phyloP scores from a whole-genome alignment of 1,284 basidiomycete genomes.

The Ustilago curta region DNA sequence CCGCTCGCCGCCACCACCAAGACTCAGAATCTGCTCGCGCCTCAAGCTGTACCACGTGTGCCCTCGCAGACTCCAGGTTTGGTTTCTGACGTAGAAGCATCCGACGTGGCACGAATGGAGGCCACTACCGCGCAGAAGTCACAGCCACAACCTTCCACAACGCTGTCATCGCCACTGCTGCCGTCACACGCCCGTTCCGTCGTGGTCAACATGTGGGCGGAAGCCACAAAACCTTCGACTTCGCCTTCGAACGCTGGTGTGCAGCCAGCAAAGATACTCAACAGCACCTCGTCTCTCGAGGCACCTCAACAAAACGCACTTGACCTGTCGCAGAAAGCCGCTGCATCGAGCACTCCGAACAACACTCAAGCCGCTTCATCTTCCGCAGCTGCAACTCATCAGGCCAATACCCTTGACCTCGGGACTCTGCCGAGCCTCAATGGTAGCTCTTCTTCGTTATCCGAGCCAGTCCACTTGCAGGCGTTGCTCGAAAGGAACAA shows the following conservation, averaged over 20 bases:
- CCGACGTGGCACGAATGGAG: neutral
- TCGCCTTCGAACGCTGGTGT: neutral
- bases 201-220: neutral
- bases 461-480: constrained; percentile 13
- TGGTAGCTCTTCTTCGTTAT: constrained; percentile 16
- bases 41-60: neutral
- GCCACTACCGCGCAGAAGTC: neutral
- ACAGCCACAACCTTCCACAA: neutral
- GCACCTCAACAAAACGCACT: neutral
- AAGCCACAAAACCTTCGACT: neutral
- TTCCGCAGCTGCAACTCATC: neutral
- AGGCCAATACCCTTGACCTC: neutral
- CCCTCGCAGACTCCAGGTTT: neutral
- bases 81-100: neutral
- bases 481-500: neutral
- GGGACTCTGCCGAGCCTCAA: neutral
- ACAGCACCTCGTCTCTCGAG: neutral
- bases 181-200: neutral
- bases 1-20: neutral
- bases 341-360: neutral
- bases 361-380: neutral
- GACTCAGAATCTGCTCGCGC: neutral
- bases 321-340: neutral
- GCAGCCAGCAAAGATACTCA: neutral
- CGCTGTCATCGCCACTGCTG: neutral